Evolutionary conservation across 2,329 filamentous ascomycete genomes (phyloP).

Genomic region (Fusarium miscanthi): DNA sequence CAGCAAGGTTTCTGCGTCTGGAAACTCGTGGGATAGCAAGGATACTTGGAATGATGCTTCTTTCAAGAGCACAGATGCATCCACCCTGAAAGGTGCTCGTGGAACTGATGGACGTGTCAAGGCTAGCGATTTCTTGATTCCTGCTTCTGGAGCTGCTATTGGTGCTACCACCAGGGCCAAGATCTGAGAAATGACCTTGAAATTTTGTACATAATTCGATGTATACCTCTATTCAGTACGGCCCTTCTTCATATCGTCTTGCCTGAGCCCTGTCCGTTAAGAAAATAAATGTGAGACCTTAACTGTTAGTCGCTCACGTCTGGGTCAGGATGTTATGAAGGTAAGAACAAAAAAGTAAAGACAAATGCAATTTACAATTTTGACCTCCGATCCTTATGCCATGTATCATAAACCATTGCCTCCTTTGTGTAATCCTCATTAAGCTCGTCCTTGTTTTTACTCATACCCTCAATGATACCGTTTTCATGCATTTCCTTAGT

Average conservation of each 20-base stretch:
- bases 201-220: background rate
- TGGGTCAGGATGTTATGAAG: fast-evolving
- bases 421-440: background rate
- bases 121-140: conserved; percentile 56
- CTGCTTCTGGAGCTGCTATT: conserved; percentile 45
- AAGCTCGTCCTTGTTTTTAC: background rate
- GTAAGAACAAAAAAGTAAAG: background rate
- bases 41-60: conserved; percentile 52
- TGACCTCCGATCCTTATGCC: background rate
- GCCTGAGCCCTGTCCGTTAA: fast-evolving
- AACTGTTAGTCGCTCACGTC: background rate
- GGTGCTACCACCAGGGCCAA: conserved; percentile 39
- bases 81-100: conserved; percentile 52
- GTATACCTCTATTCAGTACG: no score
- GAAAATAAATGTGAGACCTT: fast-evolving
- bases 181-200: background rate
- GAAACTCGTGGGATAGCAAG: conserved; percentile 57
- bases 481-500: background rate
- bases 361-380: background rate
- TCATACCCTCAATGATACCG: background rate
- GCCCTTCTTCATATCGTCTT: background rate
- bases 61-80: conserved; percentile 53
- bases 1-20: conserved; percentile 42
- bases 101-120: conserved; percentile 53
- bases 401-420: background rate